Evolutionary conservation across 768 basidiomycete species (phyloP).

Genomic region (Trametes villosa): DNA sequence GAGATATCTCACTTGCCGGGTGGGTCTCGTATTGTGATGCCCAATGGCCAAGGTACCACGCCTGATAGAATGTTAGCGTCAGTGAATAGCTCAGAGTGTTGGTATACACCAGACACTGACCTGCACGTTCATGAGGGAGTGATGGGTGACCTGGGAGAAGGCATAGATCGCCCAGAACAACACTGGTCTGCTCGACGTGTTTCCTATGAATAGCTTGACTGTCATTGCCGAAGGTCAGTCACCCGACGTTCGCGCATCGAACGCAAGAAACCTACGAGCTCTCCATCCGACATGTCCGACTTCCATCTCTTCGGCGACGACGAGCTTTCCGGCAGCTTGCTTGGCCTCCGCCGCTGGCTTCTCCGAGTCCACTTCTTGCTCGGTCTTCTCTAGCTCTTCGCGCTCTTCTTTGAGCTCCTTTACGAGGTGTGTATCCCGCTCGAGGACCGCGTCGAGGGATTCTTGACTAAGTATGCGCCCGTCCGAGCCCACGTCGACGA

Average conservation of each 20-base stretch:
- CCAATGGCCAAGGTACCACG: slow-evolving; percentile 47
- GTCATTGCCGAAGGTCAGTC: neutral
- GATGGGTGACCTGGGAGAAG: neutral
- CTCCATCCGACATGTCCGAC: slow-evolving; percentile 60
- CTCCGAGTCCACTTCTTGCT: slow-evolving; percentile 29
- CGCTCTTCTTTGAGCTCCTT: slow-evolving; percentile 29
- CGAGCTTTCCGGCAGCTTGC: slow-evolving; percentile 54
- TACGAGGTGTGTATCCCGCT: slow-evolving; percentile 39
- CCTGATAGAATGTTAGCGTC: slow-evolving; percentile 23
- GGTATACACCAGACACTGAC: neutral
- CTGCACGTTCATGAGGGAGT: slow-evolving; percentile 2
- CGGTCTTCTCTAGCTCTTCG: slow-evolving; percentile 25
- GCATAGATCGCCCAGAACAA: slow-evolving; percentile 10
- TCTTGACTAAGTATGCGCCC: slow-evolving; percentile 54
- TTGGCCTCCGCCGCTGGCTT: slow-evolving; percentile 23
- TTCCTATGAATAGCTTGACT: slow-evolving; percentile 13
- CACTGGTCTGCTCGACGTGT: slow-evolving; percentile 1
- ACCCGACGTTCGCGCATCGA: neutral
- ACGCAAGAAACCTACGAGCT: slow-evolving; percentile 33
- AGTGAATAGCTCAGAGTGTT: too few species aligned
- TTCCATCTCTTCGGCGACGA: slow-evolving; percentile 65
- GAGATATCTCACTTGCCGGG: slow-evolving; percentile 18
- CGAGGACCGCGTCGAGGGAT: slow-evolving; percentile 48
- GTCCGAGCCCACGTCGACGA: slow-evolving; percentile 54
- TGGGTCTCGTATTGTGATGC: slow-evolving; percentile 26